These are phyloP conservation scores for Pythium grandisporangium DNA, from an alignment of 352 stramenopile species.

Conservation along the genomic window DNA sequence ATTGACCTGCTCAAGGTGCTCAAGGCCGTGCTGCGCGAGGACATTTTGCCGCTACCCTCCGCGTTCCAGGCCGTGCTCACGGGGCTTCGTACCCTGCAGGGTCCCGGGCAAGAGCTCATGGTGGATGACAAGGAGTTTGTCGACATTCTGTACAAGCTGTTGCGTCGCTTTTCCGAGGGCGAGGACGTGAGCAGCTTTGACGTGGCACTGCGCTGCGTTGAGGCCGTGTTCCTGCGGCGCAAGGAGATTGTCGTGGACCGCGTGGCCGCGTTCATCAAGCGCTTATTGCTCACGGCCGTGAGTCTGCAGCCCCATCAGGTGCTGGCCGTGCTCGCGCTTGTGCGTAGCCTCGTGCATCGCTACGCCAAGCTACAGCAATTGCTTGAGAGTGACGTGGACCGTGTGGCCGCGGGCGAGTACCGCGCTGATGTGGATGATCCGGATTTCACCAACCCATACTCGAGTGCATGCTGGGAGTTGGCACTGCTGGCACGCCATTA, in stretches of 20 bases:
- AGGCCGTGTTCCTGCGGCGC: conserved; percentile 89
- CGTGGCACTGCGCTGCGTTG: conserved; percentile 86
- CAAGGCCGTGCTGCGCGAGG: conserved; percentile 87
- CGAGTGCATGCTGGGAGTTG: conserved; percentile 92
- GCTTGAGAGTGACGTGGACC: conserved; percentile 94
- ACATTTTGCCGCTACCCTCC: conserved; percentile 49
- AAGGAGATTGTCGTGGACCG: conserved; percentile 93
- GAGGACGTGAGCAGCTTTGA: conserved; percentile 53
- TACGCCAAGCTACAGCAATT: conserved; percentile 93
- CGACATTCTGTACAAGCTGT: conserved; percentile 88
- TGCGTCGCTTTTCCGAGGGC: conserved; percentile 63
- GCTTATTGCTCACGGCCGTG: conserved; percentile 84
- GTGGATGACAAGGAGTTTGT: conserved; percentile 97
- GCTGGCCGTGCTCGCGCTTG: conserved; percentile 81
- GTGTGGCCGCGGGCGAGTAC: conserved; percentile 91
- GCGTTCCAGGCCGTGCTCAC: conserved; percentile 87
- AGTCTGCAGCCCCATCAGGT: conserved; percentile 77
- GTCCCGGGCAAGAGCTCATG: conserved; percentile 91
- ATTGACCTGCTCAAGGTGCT: conserved; percentile 94
- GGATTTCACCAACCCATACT: conserved; percentile 93
- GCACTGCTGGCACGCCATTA: conserved; percentile 80
- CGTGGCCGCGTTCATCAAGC: conserved; percentile 94
- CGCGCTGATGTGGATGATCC: conserved; percentile 88
- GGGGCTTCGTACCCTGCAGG: conserved; percentile 89
- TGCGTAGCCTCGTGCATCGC: conserved; percentile 84